Evolutionary conservation across 345 rosid species (phyloP).

Genomic region (Salix caprea): DNA sequence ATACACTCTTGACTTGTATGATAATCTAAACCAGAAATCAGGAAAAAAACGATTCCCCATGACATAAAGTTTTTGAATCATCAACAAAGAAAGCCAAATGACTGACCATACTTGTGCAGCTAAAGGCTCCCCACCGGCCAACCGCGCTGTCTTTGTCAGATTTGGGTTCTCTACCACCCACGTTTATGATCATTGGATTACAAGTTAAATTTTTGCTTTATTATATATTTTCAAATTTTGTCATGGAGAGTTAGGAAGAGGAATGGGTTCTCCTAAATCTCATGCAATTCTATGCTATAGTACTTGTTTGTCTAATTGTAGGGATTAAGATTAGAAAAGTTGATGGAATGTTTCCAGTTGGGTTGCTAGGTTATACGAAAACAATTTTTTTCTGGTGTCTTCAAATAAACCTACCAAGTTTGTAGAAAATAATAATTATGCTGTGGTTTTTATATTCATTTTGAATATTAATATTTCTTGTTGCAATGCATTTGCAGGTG

Average conservation of each 20-base stretch:
- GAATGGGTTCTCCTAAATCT: not conserved
- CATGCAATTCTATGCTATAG: not conserved
- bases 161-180: not conserved
- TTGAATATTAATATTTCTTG: not conserved
- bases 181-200: not conserved
- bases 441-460: too few species aligned
- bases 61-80: not conserved
- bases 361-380: too few species aligned
- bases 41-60: not conserved
- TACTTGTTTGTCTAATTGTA: not conserved
- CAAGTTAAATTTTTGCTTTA: not conserved
- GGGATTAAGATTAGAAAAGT: too few species aligned
- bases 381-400: too few species aligned
- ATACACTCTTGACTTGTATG: not conserved
- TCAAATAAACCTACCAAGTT: too few species aligned
- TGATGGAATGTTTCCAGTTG: too few species aligned
- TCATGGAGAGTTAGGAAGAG: not conserved
- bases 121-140: slow-evolving; percentile 20
- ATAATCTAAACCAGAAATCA: not conserved
- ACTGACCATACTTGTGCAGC: not conserved
- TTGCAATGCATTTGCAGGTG: slow-evolving; percentile 46
- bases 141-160: slow-evolving; percentile 21
- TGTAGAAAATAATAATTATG: too few species aligned
- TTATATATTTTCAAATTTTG: not conserved
- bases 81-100: not conserved